Percentiles rank a stretch among this genome's conserved stretches.
Evolutionary conservation across 23 red algal genomes (phyloP).

Genomic region (Chondrus crispus): DNA sequence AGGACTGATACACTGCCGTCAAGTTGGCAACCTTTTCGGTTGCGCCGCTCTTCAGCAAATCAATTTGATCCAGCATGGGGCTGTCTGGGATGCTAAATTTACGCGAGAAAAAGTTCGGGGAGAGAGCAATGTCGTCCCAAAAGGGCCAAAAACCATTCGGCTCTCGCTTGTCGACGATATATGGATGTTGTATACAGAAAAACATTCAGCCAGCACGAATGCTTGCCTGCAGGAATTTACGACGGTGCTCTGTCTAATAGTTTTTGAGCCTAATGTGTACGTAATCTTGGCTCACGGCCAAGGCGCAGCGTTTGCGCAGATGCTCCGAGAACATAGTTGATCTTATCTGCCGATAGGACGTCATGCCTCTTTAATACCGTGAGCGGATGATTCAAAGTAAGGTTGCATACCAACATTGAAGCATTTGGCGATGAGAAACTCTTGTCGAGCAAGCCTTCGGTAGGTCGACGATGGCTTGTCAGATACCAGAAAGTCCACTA

Average conservation of each 20-base stretch:
- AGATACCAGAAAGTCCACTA: slow-evolving; percentile 28
- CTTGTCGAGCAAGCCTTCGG: slow-evolving; percentile 36
- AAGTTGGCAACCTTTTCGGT: background rate
- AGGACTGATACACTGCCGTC: background rate
- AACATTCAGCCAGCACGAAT: too few relatives aligned
- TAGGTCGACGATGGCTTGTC: slow-evolving; percentile 48
- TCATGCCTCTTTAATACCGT: too few relatives aligned
- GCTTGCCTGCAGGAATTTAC: too few relatives aligned
- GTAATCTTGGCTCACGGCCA: too few relatives aligned
- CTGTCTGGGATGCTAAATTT: slow-evolving; percentile 64
- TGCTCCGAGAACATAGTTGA: too few relatives aligned
- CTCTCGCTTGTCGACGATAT: slow-evolving; percentile 31
- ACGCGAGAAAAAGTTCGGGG: slow-evolving; percentile 63
- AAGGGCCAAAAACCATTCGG: slow-evolving; percentile 35
- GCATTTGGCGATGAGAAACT: slow-evolving; percentile 50
- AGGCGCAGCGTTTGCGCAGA: too few relatives aligned
- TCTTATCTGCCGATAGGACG: too few relatives aligned
- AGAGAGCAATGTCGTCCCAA: slow-evolving; percentile 13
- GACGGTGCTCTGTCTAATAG: too few relatives aligned
- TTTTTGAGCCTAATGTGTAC: too few relatives aligned
- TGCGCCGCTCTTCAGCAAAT: slow-evolving; percentile 44
- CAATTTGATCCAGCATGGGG: slow-evolving; percentile 62
- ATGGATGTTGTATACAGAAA: slow-evolving; percentile 66
- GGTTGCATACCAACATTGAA: slow-evolving; percentile 42
- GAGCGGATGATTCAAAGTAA: too few relatives aligned